phyloP scores from a whole-genome alignment of 2,329 filamentous ascomycete genomes.

The Shiraia sp. region DNA sequence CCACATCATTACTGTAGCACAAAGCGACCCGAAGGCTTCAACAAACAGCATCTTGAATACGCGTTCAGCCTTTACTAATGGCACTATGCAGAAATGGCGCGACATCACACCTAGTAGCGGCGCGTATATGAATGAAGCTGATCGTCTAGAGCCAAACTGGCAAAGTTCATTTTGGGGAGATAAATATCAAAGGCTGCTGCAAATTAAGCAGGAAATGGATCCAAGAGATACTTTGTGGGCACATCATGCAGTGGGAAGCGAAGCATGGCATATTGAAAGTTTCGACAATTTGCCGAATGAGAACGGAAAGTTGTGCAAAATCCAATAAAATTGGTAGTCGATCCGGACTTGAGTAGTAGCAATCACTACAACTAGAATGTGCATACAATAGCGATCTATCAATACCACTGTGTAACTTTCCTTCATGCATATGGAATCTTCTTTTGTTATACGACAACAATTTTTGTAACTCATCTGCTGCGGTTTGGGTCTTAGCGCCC shows the following conservation, averaged over 20 bases:
- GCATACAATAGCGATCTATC: neutral
- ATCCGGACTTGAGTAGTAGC: neutral
- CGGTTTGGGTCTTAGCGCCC: too few species aligned
- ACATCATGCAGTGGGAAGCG: conserved; percentile 27
- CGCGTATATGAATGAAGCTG: conserved; percentile 26
- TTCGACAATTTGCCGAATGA: conserved; percentile 26
- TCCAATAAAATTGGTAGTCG: conserved; percentile 1
- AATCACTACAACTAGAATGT: neutral
- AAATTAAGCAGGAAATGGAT: conserved; percentile 17
- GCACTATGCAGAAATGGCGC: conserved; percentile 30
- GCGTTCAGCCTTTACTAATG: conserved; percentile 20
- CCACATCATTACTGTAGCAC: conserved; percentile 22
- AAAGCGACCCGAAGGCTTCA: conserved; percentile 5
- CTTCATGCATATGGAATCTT: too few species aligned
- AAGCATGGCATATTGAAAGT: conserved; percentile 25
- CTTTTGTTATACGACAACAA: too few species aligned
- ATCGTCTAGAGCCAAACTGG: conserved; percentile 17
- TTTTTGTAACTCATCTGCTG: too few species aligned
- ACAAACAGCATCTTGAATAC: conserved; percentile 12
- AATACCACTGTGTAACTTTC: too few species aligned
- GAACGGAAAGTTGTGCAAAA: conserved; percentile 29
- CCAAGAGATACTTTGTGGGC: conserved; percentile 21
- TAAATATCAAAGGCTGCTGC: conserved; percentile 12
- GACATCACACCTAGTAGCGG: conserved; percentile 28
- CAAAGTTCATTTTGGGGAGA: conserved; percentile 17